Evolutionary conservation across 1,284 basidiomycete genomes (phyloP).

Genomic region (Coniferiporia sulphurascens): DNA sequence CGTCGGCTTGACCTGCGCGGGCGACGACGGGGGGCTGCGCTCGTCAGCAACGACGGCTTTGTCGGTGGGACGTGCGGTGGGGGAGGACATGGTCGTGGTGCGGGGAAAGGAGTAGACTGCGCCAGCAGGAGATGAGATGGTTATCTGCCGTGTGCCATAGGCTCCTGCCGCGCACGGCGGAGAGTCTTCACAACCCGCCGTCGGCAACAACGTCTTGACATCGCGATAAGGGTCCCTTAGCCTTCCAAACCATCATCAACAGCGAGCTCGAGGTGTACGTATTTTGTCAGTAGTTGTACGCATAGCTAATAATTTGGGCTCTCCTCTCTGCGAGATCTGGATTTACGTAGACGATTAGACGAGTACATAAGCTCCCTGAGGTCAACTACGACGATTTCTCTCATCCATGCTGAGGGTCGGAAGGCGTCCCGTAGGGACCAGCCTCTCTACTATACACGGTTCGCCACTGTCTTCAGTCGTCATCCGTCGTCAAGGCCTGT

Average conservation of each 20-base stretch:
- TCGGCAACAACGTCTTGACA: neutral
- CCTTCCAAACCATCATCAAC: neutral
- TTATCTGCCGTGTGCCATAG: neutral
- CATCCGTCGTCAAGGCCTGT: neutral
- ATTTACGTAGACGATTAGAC: no score
- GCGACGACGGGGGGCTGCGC: slow-evolving; percentile 3
- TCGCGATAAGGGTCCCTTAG: neutral
- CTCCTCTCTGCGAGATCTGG: no score
- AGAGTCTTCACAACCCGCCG: neutral
- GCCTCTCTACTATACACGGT: neutral
- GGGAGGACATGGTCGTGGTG: slow-evolving; percentile 5
- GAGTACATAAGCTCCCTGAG: no score
- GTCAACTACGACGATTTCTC: neutral
- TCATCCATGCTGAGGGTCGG: slow-evolving; percentile 10
- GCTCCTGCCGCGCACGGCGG: neutral
- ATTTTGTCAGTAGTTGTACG: no score
- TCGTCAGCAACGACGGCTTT: neutral
- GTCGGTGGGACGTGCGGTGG: slow-evolving; percentile 3
- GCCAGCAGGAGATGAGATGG: neutral
- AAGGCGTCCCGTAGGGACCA: neutral
- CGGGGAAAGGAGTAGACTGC: neutral
- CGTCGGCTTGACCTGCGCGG: neutral
- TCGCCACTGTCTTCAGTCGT: neutral
- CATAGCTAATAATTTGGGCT: no score
- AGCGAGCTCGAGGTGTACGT: neutral